Base-by-base conservation (phyloP, 2,329 filamentous ascomycete species). In the Xylariaceae sp. region DNA sequence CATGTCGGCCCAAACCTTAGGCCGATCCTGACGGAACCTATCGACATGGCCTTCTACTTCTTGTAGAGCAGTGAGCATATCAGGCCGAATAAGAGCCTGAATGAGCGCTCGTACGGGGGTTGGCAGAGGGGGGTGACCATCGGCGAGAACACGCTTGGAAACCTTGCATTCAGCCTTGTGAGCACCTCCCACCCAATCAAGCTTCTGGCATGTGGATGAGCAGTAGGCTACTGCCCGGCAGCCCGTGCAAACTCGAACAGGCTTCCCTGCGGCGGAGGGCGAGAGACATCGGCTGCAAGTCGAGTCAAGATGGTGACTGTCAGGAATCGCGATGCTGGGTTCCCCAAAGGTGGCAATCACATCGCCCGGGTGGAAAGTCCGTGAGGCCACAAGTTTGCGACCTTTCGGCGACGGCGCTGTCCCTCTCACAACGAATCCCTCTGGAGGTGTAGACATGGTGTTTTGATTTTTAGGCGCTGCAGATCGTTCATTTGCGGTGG, bases 181-280 rank as follows among this genome's bases (percentile, higher is more conserved):
- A 38, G 72, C 68, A 1, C 51, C 49, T 1, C 63, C 61, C 7
- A 64, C 63, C 81, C 82, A 85, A 60, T 78, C 74, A 2, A 71
- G 67, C 19, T 68, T 67, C 66, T 85, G 82, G 65, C 82, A 85
- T 5, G 61, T 55, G 7, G 67, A 48, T 44, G 70, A 69, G 67
- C 82, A 85, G 70, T 85, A 85, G 22, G 68, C 71, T 3, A 73
- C 72, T 1, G 74, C 69, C 27, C 69, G 73, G 67, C 82, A 85
- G 43, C 70, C 75, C 0, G 75, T 74, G 65, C 82, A 85, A 18
- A 72, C 69, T 19, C 62, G 62, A 15, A 66, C 60, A 15, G 44
- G 44, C 9, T 52, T 47, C 5, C 3, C 12, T 15, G 12, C 10
- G 33, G 33, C 33, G 33, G 33, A 46, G 35, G 18, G 39, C 33